phyloP scores from a whole-genome alignment of 2,329 filamentous ascomycete species.

The Xylaria sp. region DNA sequence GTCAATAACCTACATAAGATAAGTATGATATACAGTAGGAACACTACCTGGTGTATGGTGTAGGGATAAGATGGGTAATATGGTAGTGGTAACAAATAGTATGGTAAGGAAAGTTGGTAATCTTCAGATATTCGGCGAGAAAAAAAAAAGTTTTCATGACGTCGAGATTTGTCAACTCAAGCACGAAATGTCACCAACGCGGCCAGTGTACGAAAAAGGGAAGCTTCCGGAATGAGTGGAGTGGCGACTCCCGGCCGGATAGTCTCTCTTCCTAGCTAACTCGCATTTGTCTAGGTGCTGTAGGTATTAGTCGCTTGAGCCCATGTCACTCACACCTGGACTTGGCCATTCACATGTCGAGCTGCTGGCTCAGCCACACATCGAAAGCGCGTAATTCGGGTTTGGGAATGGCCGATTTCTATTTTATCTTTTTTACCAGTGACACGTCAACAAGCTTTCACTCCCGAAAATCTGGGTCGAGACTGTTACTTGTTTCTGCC shows the following conservation, averaged over 20 bases:
- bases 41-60: background rate
- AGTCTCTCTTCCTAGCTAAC: background rate
- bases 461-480: slow-evolving; percentile 47
- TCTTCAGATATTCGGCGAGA: background rate
- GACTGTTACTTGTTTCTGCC: slow-evolving; percentile 27
- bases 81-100: background rate
- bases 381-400: slow-evolving; percentile 30
- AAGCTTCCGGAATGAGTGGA: slow-evolving; percentile 49
- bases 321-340: slow-evolving; percentile 20
- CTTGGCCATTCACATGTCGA: slow-evolving; percentile 30
- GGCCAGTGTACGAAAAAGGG: slow-evolving; percentile 39
- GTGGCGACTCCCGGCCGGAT: slow-evolving; percentile 33
- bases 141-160: slow-evolving; percentile 30
- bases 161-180: slow-evolving; percentile 35
- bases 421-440: slow-evolving; percentile 31
- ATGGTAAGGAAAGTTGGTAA: slow-evolving; percentile 6
- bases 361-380: slow-evolving; percentile 30
- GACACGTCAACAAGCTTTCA: slow-evolving; percentile 47
- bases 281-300: slow-evolving; percentile 5
- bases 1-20: slow-evolving; percentile 19
- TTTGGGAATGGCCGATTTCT: slow-evolving; percentile 35
- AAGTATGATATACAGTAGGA: background rate
- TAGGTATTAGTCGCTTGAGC: background rate
- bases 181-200: slow-evolving; percentile 33
- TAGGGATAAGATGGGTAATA: background rate